Evolutionary conservation across 139 green algal genomes (phyloP), one percentile per base, ranked within the genome.

Genomic region (Picochlorum sp.): DNA sequence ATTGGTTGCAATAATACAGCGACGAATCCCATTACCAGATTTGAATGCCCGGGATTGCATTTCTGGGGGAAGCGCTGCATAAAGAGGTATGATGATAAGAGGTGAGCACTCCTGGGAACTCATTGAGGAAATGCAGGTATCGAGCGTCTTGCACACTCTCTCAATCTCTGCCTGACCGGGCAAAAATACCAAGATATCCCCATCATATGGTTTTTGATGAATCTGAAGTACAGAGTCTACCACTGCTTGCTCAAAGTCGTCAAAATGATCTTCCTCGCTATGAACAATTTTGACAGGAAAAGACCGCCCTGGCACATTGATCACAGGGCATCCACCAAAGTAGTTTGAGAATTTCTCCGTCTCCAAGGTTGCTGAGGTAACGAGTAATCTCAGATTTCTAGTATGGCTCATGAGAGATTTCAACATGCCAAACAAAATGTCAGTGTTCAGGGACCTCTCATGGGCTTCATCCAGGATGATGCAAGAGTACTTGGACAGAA

Each of bases 391-490:
- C 10, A 96, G 79, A 0, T 54, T 21, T 57, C 24, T 47, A 37
- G 55, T 66, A 45, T 11, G 70, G 67, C 67, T 90, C 70, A 10
- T 86, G 57, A 95, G 67, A 11, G 68, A 55, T 66, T 96, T 96
- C 16, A 98, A 81, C 44, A 98, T 52, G 7, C 87, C 91, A 77
- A 98, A 97, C n/a, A 98, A 81, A 63, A 98, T 89, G 81, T 98
- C 92, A 6, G 91, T 96, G 81, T 95, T 95, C 23, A 98, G 77
- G 50, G 71, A 89, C 51, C 92, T 84, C 79, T 98, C 92, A 77
- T 98, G 92, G 2, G 92, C 92, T 76, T 98, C 92, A 69, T 98
- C 92, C 38, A 98, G 77, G 4, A 97, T 79, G n/a, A 95, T 73
- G 10, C 76, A 71, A 10, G 62, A 81, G 73, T 88, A 95, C 49